Evolutionary conservation across 2,329 filamentous ascomycete genomes (phyloP), one percentile per base, ranked within the genome.

Genomic region (Aspergillus texensis): DNA sequence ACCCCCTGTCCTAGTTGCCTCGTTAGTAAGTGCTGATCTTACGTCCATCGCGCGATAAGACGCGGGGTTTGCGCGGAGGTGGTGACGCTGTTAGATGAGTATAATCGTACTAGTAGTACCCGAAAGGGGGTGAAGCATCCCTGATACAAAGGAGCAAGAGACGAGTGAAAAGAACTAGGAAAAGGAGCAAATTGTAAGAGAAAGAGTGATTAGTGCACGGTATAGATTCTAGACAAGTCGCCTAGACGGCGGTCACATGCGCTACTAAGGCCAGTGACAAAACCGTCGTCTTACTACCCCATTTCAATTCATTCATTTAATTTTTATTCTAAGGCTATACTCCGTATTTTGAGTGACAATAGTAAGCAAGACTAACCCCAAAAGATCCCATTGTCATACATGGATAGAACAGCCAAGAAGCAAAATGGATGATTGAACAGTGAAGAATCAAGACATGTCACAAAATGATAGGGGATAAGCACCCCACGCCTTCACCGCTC

Each of bases 31-130:
- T 10, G 14, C 45, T 39, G 24, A 32, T 57, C 45, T n/a, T 21
- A 28, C 57, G 36, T 61, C 50, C 61, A 65, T 64, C 36, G 32
- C 19, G 45, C 46, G 52, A 55, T 48, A 54, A 61, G 45, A 56
- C 55, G 58, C 45, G 52, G 55, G 65, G 43, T 53, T 39, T 39
- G 52, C 8, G 21, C 8, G 14, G 21, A 39, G 21, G 39, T 39
- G 34, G 8, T 21, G 19, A 39, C n/a, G n/a, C 24, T 14, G n/a
- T 55, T 19, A 55, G 6, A 55, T 55, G 32, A 19, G n/a, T 55
- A 32, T 39, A 24, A 11, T 39, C 16, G 28, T 12, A 21, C 11
- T 21, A n/a, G 12, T 52, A 34, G 16, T 52, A 9, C 9, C n/a
- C 16, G 9, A 52, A 12, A 32, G 12, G 28, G 28, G 12, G 10